Conservation (phyloP, 2,329 filamentous ascomycete species). For the Hypoxylon sp. region DNA sequence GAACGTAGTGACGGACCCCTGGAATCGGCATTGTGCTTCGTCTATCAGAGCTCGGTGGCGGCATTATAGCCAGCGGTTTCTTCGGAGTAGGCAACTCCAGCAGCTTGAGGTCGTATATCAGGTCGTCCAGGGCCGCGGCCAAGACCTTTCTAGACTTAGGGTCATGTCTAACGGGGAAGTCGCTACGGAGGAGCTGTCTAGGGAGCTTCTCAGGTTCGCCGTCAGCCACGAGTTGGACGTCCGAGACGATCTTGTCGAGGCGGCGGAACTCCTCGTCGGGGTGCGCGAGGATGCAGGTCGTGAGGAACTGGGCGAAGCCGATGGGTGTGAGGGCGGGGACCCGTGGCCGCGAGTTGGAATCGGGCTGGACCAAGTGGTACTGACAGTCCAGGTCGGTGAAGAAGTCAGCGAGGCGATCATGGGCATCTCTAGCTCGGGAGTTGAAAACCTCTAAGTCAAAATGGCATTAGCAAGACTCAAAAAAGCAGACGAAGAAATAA, state of each 20-base stretch:
- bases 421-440: slow-evolving; percentile 53
- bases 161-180: slow-evolving; percentile 74
- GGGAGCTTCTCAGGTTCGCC: slow-evolving; percentile 80
- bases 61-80: slow-evolving; percentile 26
- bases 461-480: not conserved
- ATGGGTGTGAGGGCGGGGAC: slow-evolving; percentile 74
- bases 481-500: not conserved
- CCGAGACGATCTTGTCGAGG: slow-evolving; percentile 74
- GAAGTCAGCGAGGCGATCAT: slow-evolving; percentile 68
- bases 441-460: slow-evolving; percentile 65
- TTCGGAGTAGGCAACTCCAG: slow-evolving; percentile 5
- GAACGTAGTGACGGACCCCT: slow-evolving; percentile 5
- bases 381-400: slow-evolving; percentile 69
- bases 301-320: slow-evolving; percentile 81
- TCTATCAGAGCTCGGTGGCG: slow-evolving; percentile 4
- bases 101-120: slow-evolving; percentile 44
- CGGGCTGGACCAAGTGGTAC: slow-evolving; percentile 73
- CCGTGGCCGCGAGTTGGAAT: slow-evolving; percentile 64
- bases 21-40: not conserved
- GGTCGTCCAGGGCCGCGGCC: slow-evolving; percentile 67
- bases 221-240: slow-evolving; percentile 75
- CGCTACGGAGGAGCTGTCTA: slow-evolving; percentile 78
- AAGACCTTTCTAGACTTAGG: slow-evolving; percentile 69
- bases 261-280: slow-evolving; percentile 81
- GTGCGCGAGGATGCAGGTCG: slow-evolving; percentile 77